Conservation (phyloP, 768 basidiomycete genomes). For the Albatrellus ellisii region DNA sequence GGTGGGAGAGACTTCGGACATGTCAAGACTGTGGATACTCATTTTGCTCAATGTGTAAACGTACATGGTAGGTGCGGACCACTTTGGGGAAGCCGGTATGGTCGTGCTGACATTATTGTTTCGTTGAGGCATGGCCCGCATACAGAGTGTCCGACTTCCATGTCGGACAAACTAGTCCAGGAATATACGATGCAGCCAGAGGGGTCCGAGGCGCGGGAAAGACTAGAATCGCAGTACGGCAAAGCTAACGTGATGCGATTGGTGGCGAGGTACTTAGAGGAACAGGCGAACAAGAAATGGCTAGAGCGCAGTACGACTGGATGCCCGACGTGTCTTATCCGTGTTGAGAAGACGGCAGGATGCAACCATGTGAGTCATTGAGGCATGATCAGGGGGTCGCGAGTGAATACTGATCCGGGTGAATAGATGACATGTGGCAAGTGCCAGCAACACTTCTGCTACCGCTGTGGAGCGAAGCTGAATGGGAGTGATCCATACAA, state of each 20-base stretch:
- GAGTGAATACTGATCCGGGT: slow-evolving; percentile 2
- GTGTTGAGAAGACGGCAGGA: slow-evolving; percentile 65
- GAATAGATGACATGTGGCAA: slow-evolving; percentile 66
- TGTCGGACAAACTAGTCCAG: slow-evolving; percentile 48
- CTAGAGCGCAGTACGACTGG: slow-evolving; percentile 51
- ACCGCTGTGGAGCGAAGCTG: slow-evolving; percentile 54
- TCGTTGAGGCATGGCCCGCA: slow-evolving; percentile 70
- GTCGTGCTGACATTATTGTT: slow-evolving; percentile 1
- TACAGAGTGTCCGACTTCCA: slow-evolving; percentile 51
- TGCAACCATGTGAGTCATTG: slow-evolving; percentile 72
- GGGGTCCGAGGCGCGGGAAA: slow-evolving; percentile 32
- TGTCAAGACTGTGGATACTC: slow-evolving; percentile 63
- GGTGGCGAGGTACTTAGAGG: slow-evolving; percentile 54
- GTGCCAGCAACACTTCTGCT: slow-evolving; percentile 73
- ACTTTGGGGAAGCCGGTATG: neutral
- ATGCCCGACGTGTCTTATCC: slow-evolving; percentile 61
- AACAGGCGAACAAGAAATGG: slow-evolving; percentile 64
- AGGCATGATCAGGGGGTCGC: neutral
- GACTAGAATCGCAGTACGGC: slow-evolving; percentile 56
- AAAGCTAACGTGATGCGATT: slow-evolving; percentile 44
- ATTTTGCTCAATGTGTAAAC: slow-evolving; percentile 74
- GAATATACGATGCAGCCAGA: slow-evolving; percentile 53
- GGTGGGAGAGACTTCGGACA: slow-evolving; percentile 60
- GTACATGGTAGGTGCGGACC: slow-evolving; percentile 50
- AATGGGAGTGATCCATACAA: slow-evolving; percentile 38